Percentiles rank a stretch among this genome's conserved stretches.
Conservation (phyloP, 1,284 basidiomycete species). For the Ceratobasidium sp. region DNA sequence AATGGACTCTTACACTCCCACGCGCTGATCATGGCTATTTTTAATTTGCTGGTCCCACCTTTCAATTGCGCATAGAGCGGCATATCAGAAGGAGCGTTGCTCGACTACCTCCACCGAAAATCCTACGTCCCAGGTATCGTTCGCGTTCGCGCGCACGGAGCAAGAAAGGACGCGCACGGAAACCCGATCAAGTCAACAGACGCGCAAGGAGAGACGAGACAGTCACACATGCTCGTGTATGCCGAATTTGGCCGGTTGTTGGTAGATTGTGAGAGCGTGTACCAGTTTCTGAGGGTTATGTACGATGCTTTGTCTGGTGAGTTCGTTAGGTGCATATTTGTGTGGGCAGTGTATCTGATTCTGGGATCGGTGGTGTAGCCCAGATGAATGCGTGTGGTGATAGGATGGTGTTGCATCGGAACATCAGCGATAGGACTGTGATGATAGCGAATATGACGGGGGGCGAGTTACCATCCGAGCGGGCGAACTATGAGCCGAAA, state of each 20-base stretch:
- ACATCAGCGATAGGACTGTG: background rate
- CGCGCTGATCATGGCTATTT: too few relatives aligned
- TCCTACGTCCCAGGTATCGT: too few relatives aligned
- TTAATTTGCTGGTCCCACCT: too few relatives aligned
- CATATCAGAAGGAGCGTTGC: too few relatives aligned
- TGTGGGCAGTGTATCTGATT: background rate
- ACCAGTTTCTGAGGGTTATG: slow-evolving; percentile 8
- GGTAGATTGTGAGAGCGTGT: background rate
- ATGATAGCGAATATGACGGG: background rate
- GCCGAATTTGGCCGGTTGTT: background rate
- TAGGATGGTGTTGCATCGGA: background rate
- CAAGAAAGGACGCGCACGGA: too few relatives aligned
- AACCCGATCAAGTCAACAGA: background rate
- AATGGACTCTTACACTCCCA: too few relatives aligned
- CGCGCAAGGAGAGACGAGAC: background rate
- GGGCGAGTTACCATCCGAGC: background rate
- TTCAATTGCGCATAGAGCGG: too few relatives aligned
- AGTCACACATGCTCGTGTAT: background rate
- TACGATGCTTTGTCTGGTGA: slow-evolving; percentile 16
- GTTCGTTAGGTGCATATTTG: background rate
- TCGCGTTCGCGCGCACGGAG: too few relatives aligned
- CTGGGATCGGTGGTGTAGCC: background rate
- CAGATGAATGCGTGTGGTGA: background rate
- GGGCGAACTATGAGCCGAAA: background rate
- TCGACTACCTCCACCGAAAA: too few relatives aligned